Evolutionary conservation across 305 asterid species (phyloP), one percentile per base, ranked within the genome.

Genomic region (Solanum chacoense): DNA sequence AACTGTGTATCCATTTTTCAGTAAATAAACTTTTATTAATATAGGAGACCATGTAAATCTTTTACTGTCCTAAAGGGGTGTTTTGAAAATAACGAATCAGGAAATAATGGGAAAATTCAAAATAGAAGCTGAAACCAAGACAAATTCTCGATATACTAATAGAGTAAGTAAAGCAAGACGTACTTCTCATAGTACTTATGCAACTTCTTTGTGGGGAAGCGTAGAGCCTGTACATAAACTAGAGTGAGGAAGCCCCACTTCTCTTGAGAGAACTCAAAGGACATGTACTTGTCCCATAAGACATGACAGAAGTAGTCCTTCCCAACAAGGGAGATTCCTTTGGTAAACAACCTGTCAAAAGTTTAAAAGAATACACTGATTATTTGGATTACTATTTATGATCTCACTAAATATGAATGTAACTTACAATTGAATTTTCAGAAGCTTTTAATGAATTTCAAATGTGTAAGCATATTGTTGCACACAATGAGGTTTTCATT

Each of bases 201-300:
- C 94, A 97, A 92, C 94, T 94, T 94, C 92, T 92, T 94, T 28
- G 98, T 91, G n/a, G 99, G 98, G 91, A 92, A 95, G 88, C 91
- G 93, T 94, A 97, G 92, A 85, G 94, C 93, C 93, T 94, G 94
- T 65, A 95, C 90, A 94, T 97, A 96, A 92, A 95, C 93, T 63
- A 94, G 92, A 73, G 98, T 97, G 88, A 97, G 98, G 91, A 91
- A 93, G 74, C 89, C 91, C 98, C 98, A 97, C 65, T 97, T 94
- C 90, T 94, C 94, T 87, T 90, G 96, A 88, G 88, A 89, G 88
- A 92, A 94, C 89, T 96, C 98, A 93, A 92, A 96, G 90, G 93
- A 93, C 92, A 97, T 88, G 94, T 97, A 97, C 89, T 91, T 94
- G 93, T 95, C 98, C 99, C 99, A 97, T 55, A 97, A 88, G 81